Conservation (phyloP, 805 yeast genomes). For the Spathaspora passalidarum region DNA sequence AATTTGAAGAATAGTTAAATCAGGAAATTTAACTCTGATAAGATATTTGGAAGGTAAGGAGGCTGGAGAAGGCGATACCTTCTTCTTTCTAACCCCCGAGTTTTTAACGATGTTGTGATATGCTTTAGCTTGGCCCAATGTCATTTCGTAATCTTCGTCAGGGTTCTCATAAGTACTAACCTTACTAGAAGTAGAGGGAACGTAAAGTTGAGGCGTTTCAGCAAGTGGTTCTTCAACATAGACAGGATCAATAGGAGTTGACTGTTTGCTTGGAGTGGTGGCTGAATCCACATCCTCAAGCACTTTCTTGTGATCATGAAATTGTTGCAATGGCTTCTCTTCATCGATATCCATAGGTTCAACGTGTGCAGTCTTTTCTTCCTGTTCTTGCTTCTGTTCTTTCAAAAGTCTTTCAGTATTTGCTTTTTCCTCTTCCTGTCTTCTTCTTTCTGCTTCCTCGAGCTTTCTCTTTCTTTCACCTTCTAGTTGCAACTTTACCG, state of each 20-base stretch:
- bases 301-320: background rate
- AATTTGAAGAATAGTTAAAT: slow-evolving; percentile 33
- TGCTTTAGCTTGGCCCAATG: slow-evolving; percentile 33
- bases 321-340: background rate
- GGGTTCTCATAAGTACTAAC: slow-evolving; percentile 33
- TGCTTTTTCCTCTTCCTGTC: slow-evolving; percentile 6
- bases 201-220: slow-evolving; percentile 18
- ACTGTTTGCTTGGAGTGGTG: background rate
- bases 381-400: slow-evolving; percentile 1
- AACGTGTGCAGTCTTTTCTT: slow-evolving; percentile 1
- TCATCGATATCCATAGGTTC: background rate
- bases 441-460: slow-evolving; percentile 2
- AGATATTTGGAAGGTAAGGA: slow-evolving; percentile 23
- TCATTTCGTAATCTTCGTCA: slow-evolving; percentile 40
- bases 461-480: slow-evolving; percentile 9
- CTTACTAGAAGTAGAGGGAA: slow-evolving; percentile 13
- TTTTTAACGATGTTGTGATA: slow-evolving; percentile 33
- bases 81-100: slow-evolving; percentile 17
- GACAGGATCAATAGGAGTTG: background rate
- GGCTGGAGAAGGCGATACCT: slow-evolving; percentile 4
- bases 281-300: background rate
- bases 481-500: slow-evolving; percentile 17
- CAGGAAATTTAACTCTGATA: slow-evolving; percentile 39
- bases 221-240: slow-evolving; percentile 4
- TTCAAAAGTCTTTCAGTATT: background rate